Evolutionary conservation across 2,329 filamentous ascomycete species (phyloP).

Genomic region (Neopestalotiopsis sp.): DNA sequence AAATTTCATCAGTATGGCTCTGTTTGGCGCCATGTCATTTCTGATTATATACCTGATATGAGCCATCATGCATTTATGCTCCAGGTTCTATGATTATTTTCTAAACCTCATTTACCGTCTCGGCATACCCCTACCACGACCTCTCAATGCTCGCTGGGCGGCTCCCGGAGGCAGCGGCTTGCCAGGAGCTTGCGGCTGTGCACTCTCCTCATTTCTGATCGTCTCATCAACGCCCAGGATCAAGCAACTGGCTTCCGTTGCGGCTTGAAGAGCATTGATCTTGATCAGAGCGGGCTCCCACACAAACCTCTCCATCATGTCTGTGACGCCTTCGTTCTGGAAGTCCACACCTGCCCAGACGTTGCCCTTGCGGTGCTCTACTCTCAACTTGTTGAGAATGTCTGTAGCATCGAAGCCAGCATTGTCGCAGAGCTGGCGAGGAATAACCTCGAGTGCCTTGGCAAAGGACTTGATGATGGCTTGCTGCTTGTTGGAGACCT

Average conservation of each 20-base stretch:
- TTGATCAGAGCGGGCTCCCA: conserved; percentile 98
- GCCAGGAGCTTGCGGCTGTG: conserved; percentile 79
- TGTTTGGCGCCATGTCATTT: conserved; percentile 16
- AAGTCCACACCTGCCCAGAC: conserved; percentile 98
- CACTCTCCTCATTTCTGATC: conserved; percentile 96
- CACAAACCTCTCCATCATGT: conserved; percentile 95
- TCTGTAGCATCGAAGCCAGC: conserved; percentile 98
- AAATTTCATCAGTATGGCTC: conserved; percentile 10
- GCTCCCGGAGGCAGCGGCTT: conserved; percentile 79
- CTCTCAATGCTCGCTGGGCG: conserved; percentile 85
- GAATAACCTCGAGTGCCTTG: conserved; percentile 95
- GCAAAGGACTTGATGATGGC: conserved; percentile 97
- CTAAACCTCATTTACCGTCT: conserved; percentile 62
- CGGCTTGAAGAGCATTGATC: conserved; percentile 95
- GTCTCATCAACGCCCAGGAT: conserved; percentile 98
- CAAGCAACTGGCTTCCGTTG: conserved; percentile 92
- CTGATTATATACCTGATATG: conserved; percentile 13
- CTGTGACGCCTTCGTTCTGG: conserved; percentile 84
- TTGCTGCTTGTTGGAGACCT: conserved; percentile 94
- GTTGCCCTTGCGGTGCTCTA: conserved; percentile 93
- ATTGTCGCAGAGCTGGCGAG: conserved; percentile 96
- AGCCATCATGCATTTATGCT: conserved; percentile 21
- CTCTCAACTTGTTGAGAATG: conserved; percentile 93
- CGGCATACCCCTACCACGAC: conserved; percentile 88
- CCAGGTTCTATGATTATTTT: conserved; percentile 12